Evolutionary conservation across 2,329 filamentous ascomycete species (phyloP).

Genomic region (Trichoderma endophyticum): DNA sequence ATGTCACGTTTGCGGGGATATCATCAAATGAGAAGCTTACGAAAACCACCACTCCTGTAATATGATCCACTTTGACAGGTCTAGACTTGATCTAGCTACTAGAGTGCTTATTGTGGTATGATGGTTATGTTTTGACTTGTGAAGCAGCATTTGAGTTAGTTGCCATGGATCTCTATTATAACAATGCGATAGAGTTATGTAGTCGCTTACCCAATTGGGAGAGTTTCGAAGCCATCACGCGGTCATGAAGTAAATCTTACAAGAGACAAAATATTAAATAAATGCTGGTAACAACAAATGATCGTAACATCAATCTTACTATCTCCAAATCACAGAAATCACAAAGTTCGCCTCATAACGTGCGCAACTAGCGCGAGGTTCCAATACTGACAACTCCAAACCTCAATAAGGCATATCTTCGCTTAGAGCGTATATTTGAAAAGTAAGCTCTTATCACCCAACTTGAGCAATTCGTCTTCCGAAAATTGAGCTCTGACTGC

Average conservation of each 20-base stretch:
- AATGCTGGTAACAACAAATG: background rate
- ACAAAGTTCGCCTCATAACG: background rate
- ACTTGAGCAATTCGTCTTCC: slow-evolving; percentile 28
- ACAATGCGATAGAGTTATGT: background rate
- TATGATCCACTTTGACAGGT: background rate
- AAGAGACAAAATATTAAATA: background rate
- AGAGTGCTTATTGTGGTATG: background rate
- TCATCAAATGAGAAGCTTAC: background rate
- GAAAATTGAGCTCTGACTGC: slow-evolving; percentile 27
- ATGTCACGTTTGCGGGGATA: background rate
- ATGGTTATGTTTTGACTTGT: background rate
- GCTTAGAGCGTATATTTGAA: slow-evolving; percentile 27
- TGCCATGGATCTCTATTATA: too few relatives aligned
- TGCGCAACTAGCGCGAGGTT: background rate
- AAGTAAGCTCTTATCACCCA: slow-evolving; percentile 35
- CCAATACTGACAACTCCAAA: background rate
- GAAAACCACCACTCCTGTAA: background rate
- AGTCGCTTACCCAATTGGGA: background rate
- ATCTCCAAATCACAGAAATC: background rate
- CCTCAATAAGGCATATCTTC: background rate
- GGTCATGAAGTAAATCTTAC: background rate
- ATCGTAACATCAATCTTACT: background rate
- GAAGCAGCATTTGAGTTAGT: background rate
- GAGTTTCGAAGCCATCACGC: background rate
- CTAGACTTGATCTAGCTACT: background rate